Percentiles rank a stretch among this genome's conserved stretches.
Evolutionary conservation across 2,329 filamentous ascomycete species (phyloP).

Genomic region (Domatiomyces catenatus): DNA sequence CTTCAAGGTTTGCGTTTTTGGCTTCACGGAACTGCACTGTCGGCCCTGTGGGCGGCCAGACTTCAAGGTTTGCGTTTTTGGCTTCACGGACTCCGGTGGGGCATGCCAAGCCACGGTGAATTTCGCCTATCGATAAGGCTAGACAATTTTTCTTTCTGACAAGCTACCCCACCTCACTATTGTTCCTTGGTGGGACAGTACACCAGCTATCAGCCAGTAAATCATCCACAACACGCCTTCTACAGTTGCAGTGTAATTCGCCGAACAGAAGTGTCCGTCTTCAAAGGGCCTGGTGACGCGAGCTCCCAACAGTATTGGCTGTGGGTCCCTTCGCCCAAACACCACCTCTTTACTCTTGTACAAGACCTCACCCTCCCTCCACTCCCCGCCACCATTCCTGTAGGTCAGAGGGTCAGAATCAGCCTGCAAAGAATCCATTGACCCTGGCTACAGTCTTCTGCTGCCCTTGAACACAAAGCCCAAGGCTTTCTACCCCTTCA

Average conservation of each 20-base stretch:
- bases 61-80: neutral
- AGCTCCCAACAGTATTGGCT: neutral
- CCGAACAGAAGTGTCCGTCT: neutral
- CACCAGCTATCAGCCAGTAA: neutral
- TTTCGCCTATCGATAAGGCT: neutral
- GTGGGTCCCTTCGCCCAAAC: slow-evolving; percentile 40
- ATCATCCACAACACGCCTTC: neutral
- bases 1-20: no score
- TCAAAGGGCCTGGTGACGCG: neutral
- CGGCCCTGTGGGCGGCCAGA: neutral
- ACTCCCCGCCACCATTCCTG: slow-evolving; percentile 37
- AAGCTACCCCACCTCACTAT: neutral
- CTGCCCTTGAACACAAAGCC: no score
- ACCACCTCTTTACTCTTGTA: slow-evolving; percentile 78
- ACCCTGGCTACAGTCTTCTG: neutral
- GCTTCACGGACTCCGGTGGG: neutral
- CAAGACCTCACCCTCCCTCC: slow-evolving; percentile 81
- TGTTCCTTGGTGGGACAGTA: neutral
- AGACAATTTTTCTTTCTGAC: neutral
- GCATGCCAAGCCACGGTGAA: neutral
- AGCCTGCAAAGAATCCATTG: neutral
- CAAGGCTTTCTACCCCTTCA: neutral
- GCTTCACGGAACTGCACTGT: no score
- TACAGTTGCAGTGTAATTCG: neutral
- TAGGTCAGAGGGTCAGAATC: neutral